Conservation (phyloP, 371 early-diverging fungal genomes). For the Massospora cicadina region DNA sequence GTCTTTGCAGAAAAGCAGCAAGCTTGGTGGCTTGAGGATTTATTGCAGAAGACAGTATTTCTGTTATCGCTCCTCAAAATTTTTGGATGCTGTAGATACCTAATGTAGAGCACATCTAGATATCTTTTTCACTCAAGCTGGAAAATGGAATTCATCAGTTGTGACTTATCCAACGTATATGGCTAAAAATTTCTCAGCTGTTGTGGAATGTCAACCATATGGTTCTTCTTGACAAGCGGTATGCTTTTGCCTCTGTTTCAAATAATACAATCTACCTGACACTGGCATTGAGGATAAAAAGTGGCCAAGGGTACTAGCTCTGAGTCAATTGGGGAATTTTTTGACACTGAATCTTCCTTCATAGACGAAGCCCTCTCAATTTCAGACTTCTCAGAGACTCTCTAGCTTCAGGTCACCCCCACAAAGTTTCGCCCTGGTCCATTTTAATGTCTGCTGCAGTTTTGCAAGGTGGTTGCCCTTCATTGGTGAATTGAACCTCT, state of each 20-base stretch:
- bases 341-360: constrained; percentile 9
- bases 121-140: constrained; percentile 51
- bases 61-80: constrained; percentile 8
- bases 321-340: constrained; percentile 15
- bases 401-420: constrained; percentile 12
- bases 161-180: constrained; percentile 32
- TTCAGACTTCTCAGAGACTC: not conserved
- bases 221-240: constrained; percentile 37
- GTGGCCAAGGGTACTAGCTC: constrained; percentile 11
- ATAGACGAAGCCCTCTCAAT: not conserved
- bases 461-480: constrained; percentile 36
- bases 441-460: constrained; percentile 50
- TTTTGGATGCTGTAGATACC: constrained; percentile 54
- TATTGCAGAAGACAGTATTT: not conserved
- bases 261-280: constrained; percentile 38
- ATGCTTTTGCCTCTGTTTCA: constrained; percentile 49
- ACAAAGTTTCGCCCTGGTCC: constrained; percentile 35
- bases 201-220: constrained; percentile 47
- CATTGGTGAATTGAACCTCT: constrained; percentile 57
- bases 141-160: constrained; percentile 31
- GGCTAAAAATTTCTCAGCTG: constrained; percentile 31
- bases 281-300: constrained; percentile 18
- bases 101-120: constrained; percentile 28
- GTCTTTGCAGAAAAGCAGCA: not conserved
- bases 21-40: not conserved